A percentile compares a stretch with the other conserved stretches of the same genome.
These are phyloP conservation scores for Pseudonitzschia multiseries DNA, from an alignment of 108 stramenopile genomes.

Conservation along the genomic window DNA sequence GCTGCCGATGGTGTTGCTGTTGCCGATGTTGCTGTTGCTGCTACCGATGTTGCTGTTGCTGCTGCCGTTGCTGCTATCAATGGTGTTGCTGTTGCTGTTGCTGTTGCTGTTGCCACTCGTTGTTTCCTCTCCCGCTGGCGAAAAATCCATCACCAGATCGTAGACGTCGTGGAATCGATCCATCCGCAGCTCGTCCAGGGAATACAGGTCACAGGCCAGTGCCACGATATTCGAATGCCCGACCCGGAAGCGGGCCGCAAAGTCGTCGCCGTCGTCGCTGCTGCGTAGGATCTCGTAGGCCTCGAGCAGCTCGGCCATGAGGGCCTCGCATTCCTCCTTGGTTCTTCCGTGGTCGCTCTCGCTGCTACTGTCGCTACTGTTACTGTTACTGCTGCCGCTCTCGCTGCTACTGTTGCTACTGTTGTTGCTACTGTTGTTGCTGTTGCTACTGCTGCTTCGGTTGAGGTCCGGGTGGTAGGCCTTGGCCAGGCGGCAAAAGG, in stretches of 20 bases:
- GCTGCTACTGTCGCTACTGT: too few species aligned
- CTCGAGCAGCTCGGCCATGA: constrained; percentile 31
- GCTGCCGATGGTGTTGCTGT: background rate
- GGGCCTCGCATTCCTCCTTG: constrained; percentile 2
- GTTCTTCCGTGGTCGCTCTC: background rate
- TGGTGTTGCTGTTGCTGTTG: background rate
- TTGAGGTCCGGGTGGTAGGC: constrained; percentile 20
- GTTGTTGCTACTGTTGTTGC: too few species aligned
- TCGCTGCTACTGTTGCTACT: too few species aligned
- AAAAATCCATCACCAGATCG: constrained; percentile 9
- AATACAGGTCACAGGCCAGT: constrained; percentile 38
- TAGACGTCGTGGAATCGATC: constrained; percentile 34
- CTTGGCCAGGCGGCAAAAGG: constrained; percentile 16
- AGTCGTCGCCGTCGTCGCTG: background rate
- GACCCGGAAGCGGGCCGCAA: background rate
- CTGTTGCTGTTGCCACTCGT: background rate
- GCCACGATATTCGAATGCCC: constrained; percentile 30
- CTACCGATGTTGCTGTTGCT: background rate
- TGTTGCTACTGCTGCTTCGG: too few species aligned
- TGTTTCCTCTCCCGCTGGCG: background rate
- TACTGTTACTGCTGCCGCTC: too few species aligned
- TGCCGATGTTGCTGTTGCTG: background rate
- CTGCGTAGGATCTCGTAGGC: constrained; percentile 34
- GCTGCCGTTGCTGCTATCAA: background rate
- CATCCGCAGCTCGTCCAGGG: constrained; percentile 27